phyloP scores from a whole-genome alignment of 768 basidiomycete species.

The Mrakia frigida region DNA sequence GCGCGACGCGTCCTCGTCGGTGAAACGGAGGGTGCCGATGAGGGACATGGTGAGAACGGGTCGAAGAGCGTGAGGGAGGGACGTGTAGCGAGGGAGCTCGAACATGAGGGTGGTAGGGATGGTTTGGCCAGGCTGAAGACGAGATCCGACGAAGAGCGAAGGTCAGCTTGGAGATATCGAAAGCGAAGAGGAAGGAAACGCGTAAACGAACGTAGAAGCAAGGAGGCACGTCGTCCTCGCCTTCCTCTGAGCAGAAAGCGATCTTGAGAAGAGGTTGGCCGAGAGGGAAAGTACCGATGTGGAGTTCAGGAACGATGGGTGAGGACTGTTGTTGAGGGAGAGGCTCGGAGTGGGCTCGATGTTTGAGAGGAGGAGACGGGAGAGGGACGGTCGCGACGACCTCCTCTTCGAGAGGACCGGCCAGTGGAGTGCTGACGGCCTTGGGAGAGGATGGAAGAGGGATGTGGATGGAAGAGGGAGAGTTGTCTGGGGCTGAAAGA shows the following conservation, averaged over 20 bases:
- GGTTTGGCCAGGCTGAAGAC: conserved; percentile 26
- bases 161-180: background rate
- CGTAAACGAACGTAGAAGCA: conserved; percentile 27
- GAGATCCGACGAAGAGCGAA: background rate
- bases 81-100: conserved; percentile 31
- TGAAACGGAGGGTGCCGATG: conserved; percentile 22
- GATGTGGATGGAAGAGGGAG: background rate
- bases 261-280: conserved; percentile 20
- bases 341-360: background rate
- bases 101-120: conserved; percentile 31
- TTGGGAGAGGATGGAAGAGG: conserved; percentile 9
- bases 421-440: background rate
- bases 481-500: conserved; percentile 1
- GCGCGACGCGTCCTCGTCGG: conserved; percentile 7
- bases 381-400: background rate
- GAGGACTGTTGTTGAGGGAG: background rate
- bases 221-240: conserved; percentile 24
- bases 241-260: conserved; percentile 25
- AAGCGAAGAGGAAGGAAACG: background rate
- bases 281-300: conserved; percentile 28
- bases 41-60: conserved; percentile 28
- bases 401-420: background rate
- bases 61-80: conserved; percentile 22
- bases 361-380: background rate
- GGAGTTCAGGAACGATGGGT: background rate